Percentiles rank a stretch among this genome's conserved stretches.
Evolutionary conservation across 2,329 filamentous ascomycete species (phyloP).

Genomic region (Exophiala alcalophila): DNA sequence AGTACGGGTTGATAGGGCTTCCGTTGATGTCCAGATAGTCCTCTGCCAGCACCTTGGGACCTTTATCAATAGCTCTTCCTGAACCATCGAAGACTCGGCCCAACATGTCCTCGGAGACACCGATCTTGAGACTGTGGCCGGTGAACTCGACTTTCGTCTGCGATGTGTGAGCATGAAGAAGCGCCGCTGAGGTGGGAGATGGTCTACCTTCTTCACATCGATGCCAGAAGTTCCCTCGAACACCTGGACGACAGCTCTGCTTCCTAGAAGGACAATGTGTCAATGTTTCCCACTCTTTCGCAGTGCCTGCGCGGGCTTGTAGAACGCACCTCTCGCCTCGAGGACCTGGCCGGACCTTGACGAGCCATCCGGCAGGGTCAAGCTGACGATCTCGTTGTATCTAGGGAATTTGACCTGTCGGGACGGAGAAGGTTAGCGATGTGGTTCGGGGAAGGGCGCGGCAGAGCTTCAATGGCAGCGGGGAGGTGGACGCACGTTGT

Average conservation of each 20-base stretch:
- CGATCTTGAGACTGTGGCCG: conserved; percentile 94
- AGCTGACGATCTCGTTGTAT: conserved; percentile 96
- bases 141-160: conserved; percentile 97
- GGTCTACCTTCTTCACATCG: conserved; percentile 89
- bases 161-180: conserved; percentile 29
- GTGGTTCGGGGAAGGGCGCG: too few relatives aligned
- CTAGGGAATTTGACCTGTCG: conserved; percentile 89
- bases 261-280: conserved; percentile 57
- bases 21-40: conserved; percentile 99
- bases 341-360: conserved; percentile 92
- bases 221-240: conserved; percentile 97
- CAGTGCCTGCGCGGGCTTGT: conserved; percentile 3
- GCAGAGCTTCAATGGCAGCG: conserved; percentile 14
- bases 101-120: conserved; percentile 99
- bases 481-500: conserved; percentile 67
- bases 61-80: conserved; percentile 96
- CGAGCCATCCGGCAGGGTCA: conserved; percentile 93
- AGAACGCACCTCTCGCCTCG: conserved; percentile 82
- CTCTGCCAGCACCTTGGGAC: conserved; percentile 94
- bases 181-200: conserved; percentile 2
- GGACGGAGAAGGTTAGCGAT: conserved; percentile 25
- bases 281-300: conserved; percentile 13
- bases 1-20: conserved; percentile 97
- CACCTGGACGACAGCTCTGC: conserved; percentile 93
- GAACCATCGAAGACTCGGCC: conserved; percentile 98